phyloP scores from a whole-genome alignment of 1,284 basidiomycete species.

The Ceratorhiza oryzae-sativae region DNA sequence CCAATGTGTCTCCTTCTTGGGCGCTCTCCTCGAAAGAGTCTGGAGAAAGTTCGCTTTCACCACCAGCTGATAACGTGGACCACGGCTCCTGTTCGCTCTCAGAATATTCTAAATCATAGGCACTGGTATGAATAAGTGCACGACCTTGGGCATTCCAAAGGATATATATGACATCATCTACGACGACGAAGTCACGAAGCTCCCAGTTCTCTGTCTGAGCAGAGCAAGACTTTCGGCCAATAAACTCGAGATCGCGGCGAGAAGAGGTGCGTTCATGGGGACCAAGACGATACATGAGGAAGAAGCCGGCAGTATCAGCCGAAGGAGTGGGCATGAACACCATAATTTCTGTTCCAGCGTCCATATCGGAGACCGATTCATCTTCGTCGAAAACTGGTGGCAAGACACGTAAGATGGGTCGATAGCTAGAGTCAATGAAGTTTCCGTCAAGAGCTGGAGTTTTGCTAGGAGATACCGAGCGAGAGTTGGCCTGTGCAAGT shows the following conservation, averaged over 20 bases:
- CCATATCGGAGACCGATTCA: constrained; percentile 28
- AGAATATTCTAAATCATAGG: constrained; percentile 63
- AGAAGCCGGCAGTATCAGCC: constrained; percentile 71
- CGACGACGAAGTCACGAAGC: constrained; percentile 75
- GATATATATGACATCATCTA: constrained; percentile 62
- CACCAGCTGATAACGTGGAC: constrained; percentile 48
- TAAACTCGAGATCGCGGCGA: constrained; percentile 53
- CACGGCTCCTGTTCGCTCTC: constrained; percentile 53
- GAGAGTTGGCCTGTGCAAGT: constrained; percentile 37
- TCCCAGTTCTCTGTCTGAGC: constrained; percentile 67
- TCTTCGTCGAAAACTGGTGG: constrained; percentile 50
- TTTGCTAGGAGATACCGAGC: constrained; percentile 34
- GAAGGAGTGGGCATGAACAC: constrained; percentile 73
- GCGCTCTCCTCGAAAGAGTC: constrained; percentile 69
- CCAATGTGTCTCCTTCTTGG: constrained; percentile 62
- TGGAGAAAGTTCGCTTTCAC: constrained; percentile 65
- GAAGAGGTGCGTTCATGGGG: constrained; percentile 24
- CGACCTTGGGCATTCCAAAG: constrained; percentile 81
- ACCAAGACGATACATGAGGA: constrained; percentile 38
- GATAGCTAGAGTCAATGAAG: constrained; percentile 63
- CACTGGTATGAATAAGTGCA: constrained; percentile 68
- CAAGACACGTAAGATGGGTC: constrained; percentile 66
- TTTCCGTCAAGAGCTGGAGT: constrained; percentile 49
- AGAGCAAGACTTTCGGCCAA: constrained; percentile 66
- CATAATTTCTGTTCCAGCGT: constrained; percentile 52